Percentiles rank a stretch among this genome's conserved stretches.
phyloP scores from a whole-genome alignment of 148 eudicot genomes.

The Rhododendron molle region DNA sequence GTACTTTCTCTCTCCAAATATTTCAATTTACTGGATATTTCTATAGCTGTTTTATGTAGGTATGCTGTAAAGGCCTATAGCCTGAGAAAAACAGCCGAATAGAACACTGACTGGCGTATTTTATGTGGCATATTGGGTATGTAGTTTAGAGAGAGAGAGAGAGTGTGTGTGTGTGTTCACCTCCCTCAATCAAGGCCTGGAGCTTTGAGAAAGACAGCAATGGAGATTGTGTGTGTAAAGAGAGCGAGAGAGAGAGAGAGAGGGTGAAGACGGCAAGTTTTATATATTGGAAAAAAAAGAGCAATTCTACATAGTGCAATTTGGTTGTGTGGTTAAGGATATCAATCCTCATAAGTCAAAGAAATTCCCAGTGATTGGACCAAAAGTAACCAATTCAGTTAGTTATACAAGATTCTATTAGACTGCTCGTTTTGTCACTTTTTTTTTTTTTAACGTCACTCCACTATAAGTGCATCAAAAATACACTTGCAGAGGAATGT shows the following conservation, averaged over 20 bases:
- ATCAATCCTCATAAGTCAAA: too few relatives aligned
- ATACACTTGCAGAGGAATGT: too few relatives aligned
- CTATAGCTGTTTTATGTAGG: too few relatives aligned
- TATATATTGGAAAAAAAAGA: too few relatives aligned
- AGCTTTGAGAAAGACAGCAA: background rate
- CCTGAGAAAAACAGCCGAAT: background rate
- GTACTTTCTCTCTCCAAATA: background rate
- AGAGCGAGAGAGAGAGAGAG: background rate
- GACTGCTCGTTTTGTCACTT: too few relatives aligned
- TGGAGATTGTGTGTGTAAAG: background rate
- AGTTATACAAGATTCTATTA: background rate
- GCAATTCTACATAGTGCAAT: background rate
- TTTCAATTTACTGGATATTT: too few relatives aligned
- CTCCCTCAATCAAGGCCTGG: background rate
- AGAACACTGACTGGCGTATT: background rate
- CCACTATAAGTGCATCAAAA: too few relatives aligned
- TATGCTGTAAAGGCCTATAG: background rate
- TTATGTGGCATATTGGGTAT: background rate
- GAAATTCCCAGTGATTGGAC: background rate
- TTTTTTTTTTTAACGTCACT: too few relatives aligned
- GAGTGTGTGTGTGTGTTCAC: background rate
- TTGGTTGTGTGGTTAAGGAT: too few relatives aligned
- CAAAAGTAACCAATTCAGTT: background rate
- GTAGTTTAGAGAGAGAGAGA: background rate
- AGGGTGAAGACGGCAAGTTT: background rate